phyloP scores from a whole-genome alignment of 345 rosid species.

The Cardiospermum halicacabum region DNA sequence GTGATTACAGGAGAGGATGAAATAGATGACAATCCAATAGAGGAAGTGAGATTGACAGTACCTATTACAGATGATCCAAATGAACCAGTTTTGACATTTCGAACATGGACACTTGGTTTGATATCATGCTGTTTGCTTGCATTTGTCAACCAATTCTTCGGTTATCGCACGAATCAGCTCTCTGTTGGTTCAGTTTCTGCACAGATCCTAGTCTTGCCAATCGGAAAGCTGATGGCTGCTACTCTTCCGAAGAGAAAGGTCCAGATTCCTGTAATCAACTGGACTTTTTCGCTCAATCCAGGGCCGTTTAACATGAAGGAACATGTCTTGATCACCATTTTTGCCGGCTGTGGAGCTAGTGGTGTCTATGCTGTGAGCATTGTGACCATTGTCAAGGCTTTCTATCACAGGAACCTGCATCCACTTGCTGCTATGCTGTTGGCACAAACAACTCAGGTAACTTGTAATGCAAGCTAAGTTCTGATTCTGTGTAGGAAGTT shows the following conservation, averaged over 20 bases:
- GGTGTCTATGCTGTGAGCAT: constrained; percentile 42
- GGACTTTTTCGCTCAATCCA: constrained; percentile 53
- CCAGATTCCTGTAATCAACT: constrained; percentile 31
- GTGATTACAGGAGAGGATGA: constrained; percentile 18
- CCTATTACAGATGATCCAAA: constrained; percentile 56
- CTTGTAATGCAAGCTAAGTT: too few relatives aligned
- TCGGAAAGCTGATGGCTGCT: constrained; percentile 46
- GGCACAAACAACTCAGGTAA: constrained; percentile 42
- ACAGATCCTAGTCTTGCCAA: constrained; percentile 43
- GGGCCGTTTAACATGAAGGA: constrained; percentile 54
- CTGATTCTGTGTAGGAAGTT: too few relatives aligned
- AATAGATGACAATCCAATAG: constrained; percentile 50
- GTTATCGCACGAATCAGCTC: constrained; percentile 42
- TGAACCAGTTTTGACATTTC: constrained; percentile 40
- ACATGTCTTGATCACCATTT: constrained; percentile 53
- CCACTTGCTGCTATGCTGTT: constrained; percentile 21
- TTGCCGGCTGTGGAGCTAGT: constrained; percentile 41
- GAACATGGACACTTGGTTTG: constrained; percentile 55
- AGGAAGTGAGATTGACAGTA: constrained; percentile 57
- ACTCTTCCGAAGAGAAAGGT: constrained; percentile 38
- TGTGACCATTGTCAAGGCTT: constrained; percentile 46
- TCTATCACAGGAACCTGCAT: constrained; percentile 32
- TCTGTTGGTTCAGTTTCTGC: constrained; percentile 33
- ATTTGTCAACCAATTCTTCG: constrained; percentile 52
- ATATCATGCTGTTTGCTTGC: constrained; percentile 43